These are phyloP conservation scores for Candida tetrigidarum DNA, from an alignment of 1,139 yeast species.

Conservation along the genomic window DNA sequence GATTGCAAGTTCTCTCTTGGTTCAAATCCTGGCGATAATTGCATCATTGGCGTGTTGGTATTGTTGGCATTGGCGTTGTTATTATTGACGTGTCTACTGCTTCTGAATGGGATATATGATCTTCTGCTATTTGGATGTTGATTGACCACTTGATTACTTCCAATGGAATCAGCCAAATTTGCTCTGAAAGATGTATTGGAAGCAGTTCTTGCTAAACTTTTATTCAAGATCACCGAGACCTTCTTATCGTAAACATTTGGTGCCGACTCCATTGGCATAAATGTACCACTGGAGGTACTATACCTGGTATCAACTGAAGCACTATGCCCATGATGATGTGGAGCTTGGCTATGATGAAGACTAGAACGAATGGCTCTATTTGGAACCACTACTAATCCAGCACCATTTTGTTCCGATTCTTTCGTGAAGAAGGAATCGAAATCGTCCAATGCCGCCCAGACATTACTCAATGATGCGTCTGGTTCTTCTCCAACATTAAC, in stretches of 20 bases:
- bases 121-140: constrained; percentile 27
- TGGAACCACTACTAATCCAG: constrained; percentile 12
- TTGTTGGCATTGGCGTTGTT: background rate
- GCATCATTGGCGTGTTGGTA: constrained; percentile 22
- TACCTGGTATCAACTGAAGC: constrained; percentile 54
- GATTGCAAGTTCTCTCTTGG: constrained; percentile 9
- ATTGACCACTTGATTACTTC: constrained; percentile 20
- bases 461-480: constrained; percentile 82
- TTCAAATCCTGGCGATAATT: constrained; percentile 28
- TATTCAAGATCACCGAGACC: constrained; percentile 73
- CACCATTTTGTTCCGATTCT: constrained; percentile 44
- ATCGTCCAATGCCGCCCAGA: constrained; percentile 97
- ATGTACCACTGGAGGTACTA: constrained; percentile 38
- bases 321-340: constrained; percentile 43
- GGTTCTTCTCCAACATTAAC: constrained; percentile 59
- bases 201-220: constrained; percentile 75
- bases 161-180: constrained; percentile 67
- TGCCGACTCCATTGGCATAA: constrained; percentile 65
- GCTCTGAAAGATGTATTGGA: constrained; percentile 79
- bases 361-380: constrained; percentile 10
- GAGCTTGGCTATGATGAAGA: constrained; percentile 12
- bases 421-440: constrained; percentile 91
- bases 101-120: constrained; percentile 51
- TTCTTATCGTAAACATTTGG: constrained; percentile 82
- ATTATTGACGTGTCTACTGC: constrained; percentile 21